Conservation (phyloP, 257 asterid genomes). For the Ilex asprella region DNA sequence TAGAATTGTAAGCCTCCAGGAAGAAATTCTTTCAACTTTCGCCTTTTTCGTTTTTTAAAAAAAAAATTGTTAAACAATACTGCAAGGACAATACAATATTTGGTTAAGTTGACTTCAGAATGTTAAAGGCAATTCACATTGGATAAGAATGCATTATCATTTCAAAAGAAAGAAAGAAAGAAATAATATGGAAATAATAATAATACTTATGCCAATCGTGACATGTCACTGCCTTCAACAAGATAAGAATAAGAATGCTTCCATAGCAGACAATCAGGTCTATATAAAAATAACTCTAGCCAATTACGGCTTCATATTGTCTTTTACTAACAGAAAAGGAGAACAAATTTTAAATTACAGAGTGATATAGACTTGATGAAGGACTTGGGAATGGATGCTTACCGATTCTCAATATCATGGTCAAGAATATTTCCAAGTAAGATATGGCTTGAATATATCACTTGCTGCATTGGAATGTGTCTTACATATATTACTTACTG, state of each 20-base stretch:
- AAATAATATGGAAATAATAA: constrained; percentile 1
- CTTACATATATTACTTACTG: background rate
- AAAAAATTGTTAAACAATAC: no score
- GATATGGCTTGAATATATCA: background rate
- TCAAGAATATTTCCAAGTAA: constrained; percentile 81
- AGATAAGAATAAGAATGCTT: constrained; percentile 21
- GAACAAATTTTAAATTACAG: constrained; percentile 35
- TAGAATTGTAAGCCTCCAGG: no score
- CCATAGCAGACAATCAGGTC: constrained; percentile 8
- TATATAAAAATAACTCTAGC: constrained; percentile 7
- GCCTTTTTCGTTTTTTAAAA: no score
- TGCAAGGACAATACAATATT: no score
- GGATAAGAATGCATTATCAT: constrained; percentile 23
- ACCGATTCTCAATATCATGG: constrained; percentile 90
- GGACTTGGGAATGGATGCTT: constrained; percentile 81
- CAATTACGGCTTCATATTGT: constrained; percentile 1
- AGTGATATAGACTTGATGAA: constrained; percentile 75
- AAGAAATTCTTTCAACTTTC: no score
- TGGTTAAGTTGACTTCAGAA: background rate
- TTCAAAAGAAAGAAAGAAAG: constrained; percentile 6
- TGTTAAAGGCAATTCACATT: constrained; percentile 7
- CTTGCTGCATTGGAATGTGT: background rate
- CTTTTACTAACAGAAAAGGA: constrained; percentile 20
- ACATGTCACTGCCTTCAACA: background rate
- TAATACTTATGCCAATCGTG: background rate